Evolutionary conservation across 1,284 basidiomycete species (phyloP).

Genomic region (Cutaneotrichosporon cavernicola): DNA sequence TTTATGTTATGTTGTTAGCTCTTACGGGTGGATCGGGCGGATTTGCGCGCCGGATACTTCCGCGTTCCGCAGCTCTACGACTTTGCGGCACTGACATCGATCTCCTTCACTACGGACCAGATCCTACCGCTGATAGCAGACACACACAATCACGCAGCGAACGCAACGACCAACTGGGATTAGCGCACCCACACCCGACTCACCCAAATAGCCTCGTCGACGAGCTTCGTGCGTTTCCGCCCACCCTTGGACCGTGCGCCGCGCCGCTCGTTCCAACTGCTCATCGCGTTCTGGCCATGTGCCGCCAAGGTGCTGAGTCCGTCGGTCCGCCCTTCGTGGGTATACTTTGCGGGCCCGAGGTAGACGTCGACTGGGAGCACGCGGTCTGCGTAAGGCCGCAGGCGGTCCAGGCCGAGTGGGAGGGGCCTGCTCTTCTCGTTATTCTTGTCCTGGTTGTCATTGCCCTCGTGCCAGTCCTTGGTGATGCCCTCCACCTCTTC

Average conservation of each 20-base stretch:
- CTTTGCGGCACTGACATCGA: too few species aligned
- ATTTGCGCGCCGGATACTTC: neutral
- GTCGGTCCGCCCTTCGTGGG: neutral
- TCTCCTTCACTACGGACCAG: too few species aligned
- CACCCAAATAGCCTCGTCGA: neutral
- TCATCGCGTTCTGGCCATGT: neutral
- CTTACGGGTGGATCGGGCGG: neutral
- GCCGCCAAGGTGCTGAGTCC: neutral
- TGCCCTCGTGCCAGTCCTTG: neutral
- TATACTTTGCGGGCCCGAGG: neutral
- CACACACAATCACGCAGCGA: neutral
- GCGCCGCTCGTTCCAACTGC: neutral
- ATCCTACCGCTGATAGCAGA: neutral
- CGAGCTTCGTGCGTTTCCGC: neutral
- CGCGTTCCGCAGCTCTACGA: neutral
- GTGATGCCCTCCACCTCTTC: neutral
- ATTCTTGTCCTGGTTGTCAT: neutral
- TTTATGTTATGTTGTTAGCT: conserved; percentile 12
- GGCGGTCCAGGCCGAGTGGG: neutral
- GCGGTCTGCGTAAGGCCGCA: neutral
- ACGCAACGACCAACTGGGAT: neutral
- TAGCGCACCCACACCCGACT: neutral
- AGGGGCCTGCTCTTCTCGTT: neutral
- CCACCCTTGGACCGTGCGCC: neutral
- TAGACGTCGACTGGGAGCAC: neutral